Evolutionary conservation across 2,329 filamentous ascomycete species (phyloP), one percentile per base, ranked within the genome.

Genomic region (Eurotiales sp.): DNA sequence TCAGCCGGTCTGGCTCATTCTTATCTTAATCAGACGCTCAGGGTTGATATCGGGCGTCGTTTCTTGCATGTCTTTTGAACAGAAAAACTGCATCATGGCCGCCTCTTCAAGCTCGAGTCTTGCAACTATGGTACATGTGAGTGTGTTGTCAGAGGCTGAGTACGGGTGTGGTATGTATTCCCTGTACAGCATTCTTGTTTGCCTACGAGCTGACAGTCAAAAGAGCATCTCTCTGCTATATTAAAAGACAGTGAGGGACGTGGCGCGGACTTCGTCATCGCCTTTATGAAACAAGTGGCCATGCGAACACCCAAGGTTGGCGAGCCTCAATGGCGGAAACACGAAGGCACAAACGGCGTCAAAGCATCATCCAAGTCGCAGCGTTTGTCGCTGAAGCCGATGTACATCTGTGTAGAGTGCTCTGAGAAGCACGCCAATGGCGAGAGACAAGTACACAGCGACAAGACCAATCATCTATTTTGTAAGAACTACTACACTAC

Each of bases 151-250:
- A 2, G 68, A 70, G 54, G 67, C 70, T 7, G 69, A 68, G 47
- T 72, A 63, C 55, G 70, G 70, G 49, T 72, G 70, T 53, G 70
- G 70, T 72, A 69, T 57, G 69, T 41, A 14, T 19, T 12, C 25
- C 17, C 10, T 42, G 51, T 41, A 23, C 17, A 19, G 10, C 30
- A 29, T 32, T n/a, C n/a, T n/a, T n/a, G n/a, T n/a, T n/a, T 1
- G 48, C 14, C 15, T 43, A 27, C 11, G 50, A 25, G 42, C 62
- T 65, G 50, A 65, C 54, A 8, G 15, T 22, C 23, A 25, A 12
- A 55, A 73, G 71, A 72, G 57, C 71, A 73, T 58, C 63, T 73
- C 52, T 65, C 65, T 27, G 54, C 61, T 29, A 54, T 73, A 47
- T 61, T 59, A 30, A 62, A 65, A 29, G 60, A 69, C 37, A 47